Base-by-base conservation (phyloP, 2,329 filamentous ascomycete genomes). In the Aspergillus pseudonomiae region DNA sequence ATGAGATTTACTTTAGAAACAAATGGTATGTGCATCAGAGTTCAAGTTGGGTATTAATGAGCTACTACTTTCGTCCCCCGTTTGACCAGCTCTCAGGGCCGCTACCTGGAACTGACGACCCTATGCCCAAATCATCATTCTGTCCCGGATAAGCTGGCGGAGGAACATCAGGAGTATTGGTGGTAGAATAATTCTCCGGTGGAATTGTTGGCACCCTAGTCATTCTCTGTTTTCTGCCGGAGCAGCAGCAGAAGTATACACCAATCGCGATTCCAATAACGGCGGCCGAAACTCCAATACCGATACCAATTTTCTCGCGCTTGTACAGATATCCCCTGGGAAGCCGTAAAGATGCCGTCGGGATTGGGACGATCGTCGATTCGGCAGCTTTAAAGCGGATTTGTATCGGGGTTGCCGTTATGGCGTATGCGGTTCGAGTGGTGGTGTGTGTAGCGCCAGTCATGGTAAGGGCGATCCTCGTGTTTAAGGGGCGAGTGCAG, bases 331-430 rank as follows among this genome's bases (percentile, higher is more conserved):
- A 62, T n/a, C 52, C 54, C 6, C 43, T n/a, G 2, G 62, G 62
- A 1, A 64, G 28, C 11, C 19, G 19, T 14, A 64, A 50, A 11
- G 61, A 52, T 26, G 59, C 26, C 46, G 60, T 28, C 30, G 66
- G 66, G 12, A 60, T 45, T 12, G 59, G 63, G 5, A 64, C 62
- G 14, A 61, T n/a, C 2, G 50, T 56, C 0, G 67, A 69, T 34
- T 69, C 63, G 19, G 61, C 50, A 1, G 63, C 63, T 30, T 46
- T 59, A 54, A 67, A 69, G 1, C 63, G 66, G 24, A 68, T 65
- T 30, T 68, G 66, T 36, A 69, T 66, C 0, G 61, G 57, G 7
- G 64, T 64, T 3, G 61, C 66, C 26, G 61, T 66, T 4, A 67
- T 57, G 1, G 39, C 64, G 39, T 60, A 60, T 10, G 55, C 50